Evolutionary conservation across 192 early-diverging fungal genomes (phyloP), one percentile per base, ranked within the genome.

Genomic region (Backusella macrospora): DNA sequence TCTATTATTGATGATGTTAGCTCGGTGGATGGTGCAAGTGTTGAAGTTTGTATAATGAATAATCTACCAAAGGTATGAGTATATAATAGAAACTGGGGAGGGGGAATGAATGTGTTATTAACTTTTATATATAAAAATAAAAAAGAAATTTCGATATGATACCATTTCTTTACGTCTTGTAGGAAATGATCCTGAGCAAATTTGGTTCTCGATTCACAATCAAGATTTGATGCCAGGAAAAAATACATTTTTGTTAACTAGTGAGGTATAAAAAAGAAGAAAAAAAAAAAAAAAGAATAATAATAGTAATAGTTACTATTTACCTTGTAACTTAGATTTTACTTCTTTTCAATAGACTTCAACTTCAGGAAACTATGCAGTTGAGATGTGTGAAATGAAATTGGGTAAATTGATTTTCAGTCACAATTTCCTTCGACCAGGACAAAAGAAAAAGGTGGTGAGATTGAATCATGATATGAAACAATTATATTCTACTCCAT

Each of bases 371-470:
- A 85, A 83, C 38, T 93, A 91, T 78, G 78, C 82, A 2, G 77
- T 86, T 15, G 88, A 87, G 40, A 81, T 76, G 8, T 82, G 86
- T 49, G 78, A 80, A 39, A 52, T 92, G 73, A 75, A 73, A 23
- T 81, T 87, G 34, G 90, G 91, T 23, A 90, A 90, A 70, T 62
- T 92, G 23, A 71, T 83, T 16, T 88, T 91, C 65, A 45, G 78
- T 15, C 85, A 89, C 34, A 86, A 82, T 65, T 88, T 87, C 63
- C 68, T 84, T 68, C 72, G 85, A 46, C 76, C 82, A 42, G 82
- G 62, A 47, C 84, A 75, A 68, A 86, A 88, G 42, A 86, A 88
- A 29, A 80, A 80, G 37, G 73, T 79, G 10, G 83, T 89, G 69
- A 75, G 86, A 12, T 72, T 89, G 2, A 85, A 89, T 75, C 71